Percentiles rank a stretch among this genome's conserved stretches.
These are phyloP conservation scores for Pseudogymnoascus sp. DNA, from an alignment of 2,329 filamentous ascomycete genomes.

Conservation along the genomic window DNA sequence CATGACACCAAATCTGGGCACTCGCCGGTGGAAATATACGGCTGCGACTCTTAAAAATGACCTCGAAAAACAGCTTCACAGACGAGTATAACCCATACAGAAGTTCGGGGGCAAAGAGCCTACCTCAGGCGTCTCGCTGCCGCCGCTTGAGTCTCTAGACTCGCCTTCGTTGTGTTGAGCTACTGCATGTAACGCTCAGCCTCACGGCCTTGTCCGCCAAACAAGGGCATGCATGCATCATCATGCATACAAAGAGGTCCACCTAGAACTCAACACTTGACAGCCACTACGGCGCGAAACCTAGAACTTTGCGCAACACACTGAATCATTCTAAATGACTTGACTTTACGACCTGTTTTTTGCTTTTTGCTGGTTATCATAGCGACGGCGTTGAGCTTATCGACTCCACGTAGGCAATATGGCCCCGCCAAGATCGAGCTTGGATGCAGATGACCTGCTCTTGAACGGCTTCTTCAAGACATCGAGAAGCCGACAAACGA, in stretches of 20 bases:
- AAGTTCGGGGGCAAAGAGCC: background rate
- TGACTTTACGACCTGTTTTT: background rate
- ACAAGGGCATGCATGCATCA: constrained; percentile 9
- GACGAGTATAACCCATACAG: background rate
- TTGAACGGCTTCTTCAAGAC: constrained; percentile 44
- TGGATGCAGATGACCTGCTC: constrained; percentile 40
- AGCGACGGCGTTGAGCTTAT: constrained; percentile 6
- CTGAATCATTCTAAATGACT: constrained; percentile 5
- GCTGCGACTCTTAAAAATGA: background rate
- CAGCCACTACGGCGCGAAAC: background rate
- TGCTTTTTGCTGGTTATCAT: background rate
- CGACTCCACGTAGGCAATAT: constrained; percentile 10
- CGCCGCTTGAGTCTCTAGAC: background rate
- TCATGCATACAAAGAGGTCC: constrained; percentile 7
- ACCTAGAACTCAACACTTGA: constrained; percentile 4
- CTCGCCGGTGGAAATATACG: background rate
- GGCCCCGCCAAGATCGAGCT: constrained; percentile 19
- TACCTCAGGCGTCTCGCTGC: background rate
- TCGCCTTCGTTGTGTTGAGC: background rate
- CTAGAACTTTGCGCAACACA: background rate
- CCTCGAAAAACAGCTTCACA: background rate
- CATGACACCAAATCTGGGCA: background rate
- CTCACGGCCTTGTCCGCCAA: constrained; percentile 6
- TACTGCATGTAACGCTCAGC: constrained; percentile 5
- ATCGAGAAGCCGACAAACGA: constrained; percentile 27